Conservation (phyloP, 2,329 filamentous ascomycete genomes). For the Clarireedia paspali region DNA sequence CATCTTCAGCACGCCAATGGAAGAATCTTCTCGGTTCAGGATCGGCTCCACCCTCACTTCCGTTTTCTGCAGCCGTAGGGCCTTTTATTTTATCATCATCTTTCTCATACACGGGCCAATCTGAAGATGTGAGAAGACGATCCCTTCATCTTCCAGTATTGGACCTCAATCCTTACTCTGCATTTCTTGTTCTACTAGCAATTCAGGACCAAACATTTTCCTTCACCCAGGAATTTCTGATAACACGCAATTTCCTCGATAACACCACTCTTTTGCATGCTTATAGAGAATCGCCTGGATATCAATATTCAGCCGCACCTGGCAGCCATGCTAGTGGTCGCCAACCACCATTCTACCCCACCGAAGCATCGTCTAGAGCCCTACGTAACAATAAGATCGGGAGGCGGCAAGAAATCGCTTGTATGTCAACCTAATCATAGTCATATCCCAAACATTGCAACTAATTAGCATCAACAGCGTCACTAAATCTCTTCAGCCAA, state of each 20-base stretch:
- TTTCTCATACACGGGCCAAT: not conserved
- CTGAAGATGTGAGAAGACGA: not conserved
- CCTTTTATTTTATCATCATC: slow-evolving; percentile 17
- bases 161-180: slow-evolving; percentile 21
- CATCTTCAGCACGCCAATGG: slow-evolving; percentile 20
- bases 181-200: slow-evolving; percentile 19
- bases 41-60: slow-evolving; percentile 15
- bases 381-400: not conserved
- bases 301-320: not conserved
- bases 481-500: slow-evolving; percentile 12
- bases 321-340: not conserved
- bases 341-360: not conserved
- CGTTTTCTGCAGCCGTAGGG: slow-evolving; percentile 19
- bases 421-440: slow-evolving; percentile 1
- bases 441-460: not conserved
- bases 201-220: slow-evolving; percentile 18
- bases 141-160: slow-evolving; percentile 10
- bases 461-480: slow-evolving; percentile 1
- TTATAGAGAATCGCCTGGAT: not conserved
- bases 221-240: slow-evolving; percentile 15
- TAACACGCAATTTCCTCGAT: slow-evolving; percentile 16
- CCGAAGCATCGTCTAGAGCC: not conserved
- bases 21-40: slow-evolving; percentile 19
- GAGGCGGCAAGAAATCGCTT: slow-evolving; percentile 4
- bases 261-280: not conserved